Base-by-base conservation (phyloP, 306 rosid genomes). In the Ormosia emarginata region DNA sequence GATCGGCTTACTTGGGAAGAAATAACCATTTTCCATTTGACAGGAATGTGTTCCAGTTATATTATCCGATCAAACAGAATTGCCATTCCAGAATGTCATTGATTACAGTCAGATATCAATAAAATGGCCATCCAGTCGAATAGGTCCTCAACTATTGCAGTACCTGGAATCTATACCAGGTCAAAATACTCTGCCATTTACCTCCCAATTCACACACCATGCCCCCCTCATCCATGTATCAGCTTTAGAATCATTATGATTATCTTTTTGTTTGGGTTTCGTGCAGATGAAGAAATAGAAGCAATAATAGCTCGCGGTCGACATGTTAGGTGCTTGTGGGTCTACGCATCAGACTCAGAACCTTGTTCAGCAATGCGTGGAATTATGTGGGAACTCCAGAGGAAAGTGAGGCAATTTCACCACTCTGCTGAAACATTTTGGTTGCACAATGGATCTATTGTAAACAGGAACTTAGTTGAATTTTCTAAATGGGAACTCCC, bases 31-130 rank as follows among this genome's bases (percentile, higher is more conserved):
- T 76, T 68, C 44, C 80, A n/a, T 56, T 50, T 34, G 7, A 72
- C 89, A 96, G 99, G 98, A 96, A 79, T 96, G 98, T 80, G 97
- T 93, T 62, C 99, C 98, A 63, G 97, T 96, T 67, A 63, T 96
- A 86, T 13, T 96, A 79, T 96, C 98, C 5, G 99, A 93, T 91
- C 92, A 90, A 81, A 82, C 73, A 62, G 98, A 96, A 82, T 82
- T 96, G 67, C 99, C 99, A 34, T 93, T 96, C 86, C 99, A 96
- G 88, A 96, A 93, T 84, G 92, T 92, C 71, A 79, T 96, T 6
- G 99, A 93, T 81, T 96, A 92, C 81, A 84, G 87, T 65, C 93
- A 85, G 87, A 92, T 96, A 82, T 96, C 97, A 49, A 93, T 96
- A 81, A 96, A 96, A 85, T 96, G 99, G 99, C 99, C 99, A 62